Evolutionary conservation across 2,329 filamentous ascomycete genomes (phyloP).

Genomic region (Neonectria coccinea): DNA sequence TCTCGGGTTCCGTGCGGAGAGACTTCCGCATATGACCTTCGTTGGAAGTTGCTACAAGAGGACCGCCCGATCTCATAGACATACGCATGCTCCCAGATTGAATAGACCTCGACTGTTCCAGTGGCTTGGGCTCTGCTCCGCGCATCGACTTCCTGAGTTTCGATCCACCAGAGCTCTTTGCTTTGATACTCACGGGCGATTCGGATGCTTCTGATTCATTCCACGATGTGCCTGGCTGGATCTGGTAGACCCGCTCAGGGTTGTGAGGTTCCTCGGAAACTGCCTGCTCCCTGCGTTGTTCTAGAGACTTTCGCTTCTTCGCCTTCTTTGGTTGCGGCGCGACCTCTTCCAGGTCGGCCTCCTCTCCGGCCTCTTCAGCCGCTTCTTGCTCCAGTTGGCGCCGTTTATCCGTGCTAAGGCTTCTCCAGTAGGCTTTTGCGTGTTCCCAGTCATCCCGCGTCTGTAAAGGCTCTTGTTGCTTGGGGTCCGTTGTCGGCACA

Average conservation of each 20-base stretch:
- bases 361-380: constrained; percentile 63
- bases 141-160: constrained; percentile 63
- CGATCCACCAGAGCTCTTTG: constrained; percentile 15
- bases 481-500: background rate
- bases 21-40: constrained; percentile 39
- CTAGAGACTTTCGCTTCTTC: constrained; percentile 50
- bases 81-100: constrained; percentile 49
- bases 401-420: constrained; percentile 71
- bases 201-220: constrained; percentile 32
- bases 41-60: constrained; percentile 19
- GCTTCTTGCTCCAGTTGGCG: constrained; percentile 71
- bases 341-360: constrained; percentile 53
- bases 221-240: constrained; percentile 50
- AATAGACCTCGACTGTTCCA: constrained; percentile 22
- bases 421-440: constrained; percentile 77
- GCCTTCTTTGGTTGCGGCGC: constrained; percentile 47
- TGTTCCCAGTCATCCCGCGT: constrained; percentile 71
- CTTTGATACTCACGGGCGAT: constrained; percentile 18
- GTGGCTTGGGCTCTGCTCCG: constrained; percentile 42
- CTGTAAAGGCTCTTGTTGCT: constrained; percentile 13
- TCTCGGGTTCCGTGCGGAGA: constrained; percentile 37
- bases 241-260: constrained; percentile 54
- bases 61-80: constrained; percentile 46
- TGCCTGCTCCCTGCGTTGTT: constrained; percentile 20
- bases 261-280: constrained; percentile 27